Base-by-base conservation (phyloP, 2,329 filamentous ascomycete genomes). In the Phialophora tarda region DNA sequence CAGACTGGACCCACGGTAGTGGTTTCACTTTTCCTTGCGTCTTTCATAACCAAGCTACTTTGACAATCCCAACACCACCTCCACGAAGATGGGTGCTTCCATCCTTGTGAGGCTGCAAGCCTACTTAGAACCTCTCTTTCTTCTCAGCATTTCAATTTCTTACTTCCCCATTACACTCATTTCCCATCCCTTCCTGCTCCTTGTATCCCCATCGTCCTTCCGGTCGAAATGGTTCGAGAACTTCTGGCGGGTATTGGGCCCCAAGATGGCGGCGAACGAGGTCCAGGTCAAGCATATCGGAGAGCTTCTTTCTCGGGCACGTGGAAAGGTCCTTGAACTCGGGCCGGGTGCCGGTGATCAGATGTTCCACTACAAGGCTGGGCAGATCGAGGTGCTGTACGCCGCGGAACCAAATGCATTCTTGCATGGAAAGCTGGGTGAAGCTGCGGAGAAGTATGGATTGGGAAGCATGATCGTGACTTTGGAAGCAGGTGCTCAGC, bases 291-390 rank as follows among this genome's bases (percentile, higher is more conserved):
- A 59, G 23, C 67, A 71, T 28, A 71, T 73, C 48, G 59, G 63
- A 11, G 57, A 63, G 8, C 74, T 71, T 67, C 76, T 72, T 30
- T 75, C 57, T 11, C 60, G 74, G 38, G 76, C 76, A 23, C 28
- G 30, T 6, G 81, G 81, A 34, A 66, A 73, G 6, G 73, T 82
- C 54, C 77, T 83, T 38, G 82, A 83, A 65, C 74, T 82, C 1
- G 81, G 81, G 23, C 80, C 81, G 3, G 80, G 80, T 2, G 67
- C 76, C 51, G 82, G 81, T 32, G 82, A 80, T 67, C 80, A 82
- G 67, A 75, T 82, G 12, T 75, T 75, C 24, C 75, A 77, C 34
- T 82, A 75, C 66, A 74, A 79, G 69, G 21, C 70, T 7, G 69
- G 70, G 21, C 69, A 71, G 21, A 69, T 83, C 21, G 71, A 74